Conservation (phyloP, 805 yeast species). For the Candida vartiovaarae region DNA sequence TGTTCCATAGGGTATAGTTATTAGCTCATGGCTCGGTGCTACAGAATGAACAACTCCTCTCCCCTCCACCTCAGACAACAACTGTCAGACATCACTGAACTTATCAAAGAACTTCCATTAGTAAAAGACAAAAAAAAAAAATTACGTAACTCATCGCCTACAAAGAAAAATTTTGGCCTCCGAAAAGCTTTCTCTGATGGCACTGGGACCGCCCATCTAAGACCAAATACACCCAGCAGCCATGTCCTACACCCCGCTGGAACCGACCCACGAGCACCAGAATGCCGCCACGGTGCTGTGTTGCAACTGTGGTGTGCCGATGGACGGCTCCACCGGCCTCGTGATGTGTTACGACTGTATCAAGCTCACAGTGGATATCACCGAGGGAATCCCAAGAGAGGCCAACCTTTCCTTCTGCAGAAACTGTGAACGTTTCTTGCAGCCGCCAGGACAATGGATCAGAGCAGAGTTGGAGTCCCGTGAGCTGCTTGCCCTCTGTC, state of each 20-base stretch:
- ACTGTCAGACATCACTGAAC: too few relatives aligned
- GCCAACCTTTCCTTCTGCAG: conserved; percentile 91
- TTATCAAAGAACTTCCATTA: not conserved
- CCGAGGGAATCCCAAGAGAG: conserved; percentile 92
- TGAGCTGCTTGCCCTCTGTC: conserved; percentile 84
- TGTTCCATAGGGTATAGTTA: too few relatives aligned
- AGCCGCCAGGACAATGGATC: conserved; percentile 94
- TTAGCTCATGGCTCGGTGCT: too few relatives aligned
- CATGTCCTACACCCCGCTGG: conserved; percentile 33
- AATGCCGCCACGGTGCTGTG: conserved; percentile 82
- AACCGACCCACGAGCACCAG: conserved; percentile 27
- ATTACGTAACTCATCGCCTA: conserved; percentile 6
- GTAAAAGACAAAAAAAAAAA: not conserved
- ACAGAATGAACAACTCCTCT: too few relatives aligned
- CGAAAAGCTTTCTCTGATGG: not conserved
- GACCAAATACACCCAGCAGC: too few relatives aligned
- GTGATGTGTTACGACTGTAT: conserved; percentile 98
- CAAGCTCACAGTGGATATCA: conserved; percentile 85
- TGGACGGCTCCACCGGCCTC: conserved; percentile 89
- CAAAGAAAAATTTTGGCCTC: conserved; percentile 1
- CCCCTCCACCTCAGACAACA: too few relatives aligned
- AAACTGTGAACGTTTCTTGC: conserved; percentile 92
- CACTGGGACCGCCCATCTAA: not conserved
- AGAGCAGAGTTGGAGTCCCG: conserved; percentile 86
- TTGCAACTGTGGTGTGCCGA: conserved; percentile 97